Conservation (phyloP, 2,329 filamentous ascomycete genomes). For the Leptographium radiaticola region DNA sequence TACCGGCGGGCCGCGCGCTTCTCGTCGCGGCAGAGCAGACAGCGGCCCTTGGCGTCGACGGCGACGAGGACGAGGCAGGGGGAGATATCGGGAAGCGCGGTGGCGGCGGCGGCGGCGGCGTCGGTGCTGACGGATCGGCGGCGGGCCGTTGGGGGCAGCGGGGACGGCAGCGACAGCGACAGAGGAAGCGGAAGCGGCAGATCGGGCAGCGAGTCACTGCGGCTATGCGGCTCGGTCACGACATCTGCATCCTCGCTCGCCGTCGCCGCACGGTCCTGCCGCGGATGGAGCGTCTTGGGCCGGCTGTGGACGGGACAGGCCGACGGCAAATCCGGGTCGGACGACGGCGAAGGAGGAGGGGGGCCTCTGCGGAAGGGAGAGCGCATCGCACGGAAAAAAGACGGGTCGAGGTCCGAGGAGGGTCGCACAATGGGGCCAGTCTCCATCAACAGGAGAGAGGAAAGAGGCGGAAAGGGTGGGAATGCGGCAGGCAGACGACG, state of each 20-base stretch:
- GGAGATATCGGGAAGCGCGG: too few species aligned
- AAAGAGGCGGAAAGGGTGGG: too few species aligned
- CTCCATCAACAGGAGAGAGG: too few species aligned
- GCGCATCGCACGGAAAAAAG: neutral
- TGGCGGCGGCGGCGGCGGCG: neutral
- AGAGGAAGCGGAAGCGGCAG: too few species aligned
- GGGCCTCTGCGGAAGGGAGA: neutral
- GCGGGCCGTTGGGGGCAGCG: too few species aligned
- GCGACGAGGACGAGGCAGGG: too few species aligned
- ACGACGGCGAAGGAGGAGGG: neutral
- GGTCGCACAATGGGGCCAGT: too few species aligned
- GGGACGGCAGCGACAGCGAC: too few species aligned
- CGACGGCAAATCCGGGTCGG: neutral
- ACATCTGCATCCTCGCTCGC: neutral
- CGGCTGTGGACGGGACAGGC: neutral
- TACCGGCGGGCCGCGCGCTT: slow-evolving; percentile 21
- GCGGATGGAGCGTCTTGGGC: neutral
- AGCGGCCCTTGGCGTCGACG: neutral
- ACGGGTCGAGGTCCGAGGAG: too few species aligned
- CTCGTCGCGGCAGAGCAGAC: neutral
- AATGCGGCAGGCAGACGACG: too few species aligned
- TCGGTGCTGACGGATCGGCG: too few species aligned
- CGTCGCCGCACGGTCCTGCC: neutral
- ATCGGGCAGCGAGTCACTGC: neutral
- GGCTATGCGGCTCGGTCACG: too few species aligned